A percentile compares a stretch with the other conserved stretches of the same genome.
phyloP scores from a whole-genome alignment of 2,329 filamentous ascomycete species.

The Penicillium brasilianum region DNA sequence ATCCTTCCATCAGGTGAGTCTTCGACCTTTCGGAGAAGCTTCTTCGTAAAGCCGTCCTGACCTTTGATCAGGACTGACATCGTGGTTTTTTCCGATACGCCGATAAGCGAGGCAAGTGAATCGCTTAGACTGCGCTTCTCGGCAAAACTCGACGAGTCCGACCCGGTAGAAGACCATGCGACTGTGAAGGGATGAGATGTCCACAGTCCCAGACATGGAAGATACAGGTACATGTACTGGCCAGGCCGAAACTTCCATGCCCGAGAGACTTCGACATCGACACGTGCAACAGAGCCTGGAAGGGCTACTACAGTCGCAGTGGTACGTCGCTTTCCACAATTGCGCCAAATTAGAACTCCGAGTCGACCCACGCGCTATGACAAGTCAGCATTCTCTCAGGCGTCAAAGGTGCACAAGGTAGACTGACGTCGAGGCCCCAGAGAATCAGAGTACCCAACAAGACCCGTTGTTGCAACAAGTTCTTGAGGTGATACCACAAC shows the following conservation, averaged over 20 bases:
- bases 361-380: constrained; percentile 51
- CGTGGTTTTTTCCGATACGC: constrained; percentile 32
- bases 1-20: constrained; percentile 34
- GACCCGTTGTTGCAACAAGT: constrained; percentile 37
- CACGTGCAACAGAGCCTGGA: constrained; percentile 60
- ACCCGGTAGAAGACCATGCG: constrained; percentile 42
- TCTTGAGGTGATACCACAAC: constrained; percentile 43
- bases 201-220: constrained; percentile 53
- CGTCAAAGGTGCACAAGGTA: not conserved
- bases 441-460: constrained; percentile 39
- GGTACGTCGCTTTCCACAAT: constrained; percentile 53
- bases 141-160: constrained; percentile 15
- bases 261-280: constrained; percentile 38
- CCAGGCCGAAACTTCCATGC: constrained; percentile 47
- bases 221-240: constrained; percentile 63
- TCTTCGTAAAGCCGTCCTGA: constrained; percentile 42
- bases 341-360: constrained; percentile 57
- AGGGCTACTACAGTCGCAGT: constrained; percentile 61
- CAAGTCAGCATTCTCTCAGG: constrained; percentile 23
- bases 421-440: constrained; percentile 41
- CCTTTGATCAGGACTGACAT: constrained; percentile 43
- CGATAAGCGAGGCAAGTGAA: constrained; percentile 36
- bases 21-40: constrained; percentile 36
- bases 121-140: constrained; percentile 40
- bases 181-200: constrained; percentile 51